Percentiles rank a stretch among this genome's conserved stretches.
Evolutionary conservation across 1,139 yeast genomes (phyloP).

Genomic region (Debaryomyces sp.): DNA sequence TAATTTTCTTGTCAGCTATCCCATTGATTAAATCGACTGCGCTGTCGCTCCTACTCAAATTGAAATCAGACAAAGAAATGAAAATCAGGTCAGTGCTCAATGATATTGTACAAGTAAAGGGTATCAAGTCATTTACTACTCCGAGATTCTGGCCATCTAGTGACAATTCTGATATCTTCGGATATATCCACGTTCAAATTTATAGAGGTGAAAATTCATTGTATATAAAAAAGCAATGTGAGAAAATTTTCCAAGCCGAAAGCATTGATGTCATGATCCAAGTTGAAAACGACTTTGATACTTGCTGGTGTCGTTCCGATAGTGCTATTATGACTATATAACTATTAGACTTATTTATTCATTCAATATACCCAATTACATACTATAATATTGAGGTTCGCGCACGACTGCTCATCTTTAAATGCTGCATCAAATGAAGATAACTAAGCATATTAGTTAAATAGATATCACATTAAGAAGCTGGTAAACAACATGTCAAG

Average conservation of each 20-base stretch:
- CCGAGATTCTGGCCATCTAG: conserved; percentile 90
- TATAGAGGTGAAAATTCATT: conserved; percentile 68
- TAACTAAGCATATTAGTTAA: neutral
- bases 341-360: conserved; percentile 2
- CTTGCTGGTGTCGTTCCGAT: conserved; percentile 57
- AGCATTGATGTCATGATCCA: conserved; percentile 58
- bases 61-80: conserved; percentile 58
- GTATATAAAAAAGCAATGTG: conserved; percentile 64
- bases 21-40: conserved; percentile 87
- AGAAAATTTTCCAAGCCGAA: conserved; percentile 37
- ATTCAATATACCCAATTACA: neutral
- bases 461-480: neutral
- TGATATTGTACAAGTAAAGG: conserved; percentile 70
- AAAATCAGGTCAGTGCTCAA: conserved; percentile 63
- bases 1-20: conserved; percentile 78
- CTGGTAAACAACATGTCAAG: conserved; percentile 64
- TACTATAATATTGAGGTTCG: neutral
- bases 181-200: conserved; percentile 71
- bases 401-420: conserved; percentile 5
- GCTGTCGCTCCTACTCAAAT: conserved; percentile 64
- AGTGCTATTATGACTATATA: conserved; percentile 8
- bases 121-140: conserved; percentile 81
- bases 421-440: conserved; percentile 3
- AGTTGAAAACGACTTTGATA: conserved; percentile 58
- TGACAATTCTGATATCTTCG: conserved; percentile 42